Base-by-base conservation (phyloP, 257 asterid species). In the Buddleja alternifolia region DNA sequence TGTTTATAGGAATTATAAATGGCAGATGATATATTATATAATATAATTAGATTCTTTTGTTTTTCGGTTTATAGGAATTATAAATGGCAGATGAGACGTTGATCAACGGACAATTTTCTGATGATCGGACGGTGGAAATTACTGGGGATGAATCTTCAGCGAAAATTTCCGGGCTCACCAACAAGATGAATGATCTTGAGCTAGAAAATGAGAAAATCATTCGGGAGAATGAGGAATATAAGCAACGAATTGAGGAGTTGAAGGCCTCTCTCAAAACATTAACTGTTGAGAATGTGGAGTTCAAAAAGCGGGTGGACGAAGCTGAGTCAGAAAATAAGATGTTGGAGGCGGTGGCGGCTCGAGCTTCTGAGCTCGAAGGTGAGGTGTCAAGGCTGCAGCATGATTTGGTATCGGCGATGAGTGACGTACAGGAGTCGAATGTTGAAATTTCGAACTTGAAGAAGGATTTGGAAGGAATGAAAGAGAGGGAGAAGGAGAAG, bases 321-420 rank as follows among this genome's bases (percentile, higher is more conserved):
- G 70, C 75, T 3, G 78, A 58, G 48, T 73, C 84, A 0, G 90
- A 86, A 68, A 81, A 36, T 60, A 78, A 52, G 67, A 66, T 41
- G 1, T 51, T 85, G 69, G 86, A 69, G 44, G 46, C 74, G 0
- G 96, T 84, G 67, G 89, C 86, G 10, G 79, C 83, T 15, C 80
- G 95, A 71, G 92, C 96, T 12, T 68, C 88, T 6, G 86, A 78
- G 77, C 75, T 90, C 23, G 97, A 90, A 70, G 58, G 68, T 0
- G 90, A 86, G 69, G 90, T 83, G 46, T 75, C 89, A 1, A 72
- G 83, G 62, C 78, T 86, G 77, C 89, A 88, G 52, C 94, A 81
- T 50, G 96, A 88, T 71, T 61, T 90, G 81, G 79, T 67, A 1
- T 70, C 83, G 0, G 70, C 93, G 3, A 73, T 70, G 86, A 80